These are phyloP conservation scores for Hyphodiscus hymeniophilus DNA, from an alignment of 495 filamentous ascomycete genomes.

Conservation along the genomic window DNA sequence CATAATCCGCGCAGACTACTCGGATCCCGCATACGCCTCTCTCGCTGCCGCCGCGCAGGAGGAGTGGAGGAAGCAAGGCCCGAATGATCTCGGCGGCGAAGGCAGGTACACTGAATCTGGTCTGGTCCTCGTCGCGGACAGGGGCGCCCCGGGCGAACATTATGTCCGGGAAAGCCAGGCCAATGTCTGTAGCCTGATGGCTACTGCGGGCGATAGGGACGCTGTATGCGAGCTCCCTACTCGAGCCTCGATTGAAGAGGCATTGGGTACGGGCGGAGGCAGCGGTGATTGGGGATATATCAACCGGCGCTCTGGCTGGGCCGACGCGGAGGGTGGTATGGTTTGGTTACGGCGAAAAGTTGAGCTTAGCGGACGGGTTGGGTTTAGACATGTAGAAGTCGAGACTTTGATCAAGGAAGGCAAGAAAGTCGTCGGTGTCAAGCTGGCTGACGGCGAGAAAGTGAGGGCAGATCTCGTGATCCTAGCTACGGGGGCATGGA, in stretches of 20 bases:
- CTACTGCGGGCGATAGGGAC: conserved; percentile 29
- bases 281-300: conserved; percentile 67
- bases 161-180: conserved; percentile 45
- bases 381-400: conserved; percentile 56
- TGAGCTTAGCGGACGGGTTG: conserved; percentile 49
- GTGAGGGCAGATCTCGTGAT: conserved; percentile 66
- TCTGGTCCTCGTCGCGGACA: conserved; percentile 56
- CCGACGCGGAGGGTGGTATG: conserved; percentile 70
- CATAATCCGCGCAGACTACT: conserved; percentile 78
- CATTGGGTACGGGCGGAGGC: conserved; percentile 37
- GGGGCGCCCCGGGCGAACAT: conserved; percentile 35
- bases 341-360: conserved; percentile 45
- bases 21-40: conserved; percentile 58
- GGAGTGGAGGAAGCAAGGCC: conserved; percentile 58
- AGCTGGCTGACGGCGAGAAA: conserved; percentile 39
- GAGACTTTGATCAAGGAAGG: conserved; percentile 36
- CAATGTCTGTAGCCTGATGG: conserved; percentile 9
- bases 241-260: conserved; percentile 40
- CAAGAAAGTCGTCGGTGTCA: conserved; percentile 33
- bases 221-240: conserved; percentile 44
- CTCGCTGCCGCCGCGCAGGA: conserved; percentile 60
- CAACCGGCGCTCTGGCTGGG: conserved; percentile 77
- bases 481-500: conserved; percentile 84
- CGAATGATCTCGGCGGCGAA: conserved; percentile 44
- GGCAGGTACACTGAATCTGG: conserved; percentile 72